Evolutionary conservation across 2,329 filamentous ascomycete genomes (phyloP).

Genomic region (Chaetomiaceae sp.): DNA sequence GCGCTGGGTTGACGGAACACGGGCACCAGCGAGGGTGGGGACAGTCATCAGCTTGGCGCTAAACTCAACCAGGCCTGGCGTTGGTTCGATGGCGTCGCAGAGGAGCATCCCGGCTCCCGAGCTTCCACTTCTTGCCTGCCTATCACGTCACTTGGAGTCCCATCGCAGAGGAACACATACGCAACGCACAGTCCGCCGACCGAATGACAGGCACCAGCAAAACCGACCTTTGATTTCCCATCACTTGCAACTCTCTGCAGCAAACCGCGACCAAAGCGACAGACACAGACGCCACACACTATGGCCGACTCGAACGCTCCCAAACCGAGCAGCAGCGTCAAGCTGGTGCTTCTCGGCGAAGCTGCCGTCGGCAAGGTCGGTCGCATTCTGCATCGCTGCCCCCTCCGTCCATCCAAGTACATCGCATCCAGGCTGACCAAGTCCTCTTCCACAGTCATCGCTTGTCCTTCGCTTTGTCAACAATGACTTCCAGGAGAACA

Average conservation of each 20-base stretch:
- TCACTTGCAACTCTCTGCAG: not conserved
- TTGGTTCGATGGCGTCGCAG: slow-evolving; percentile 14
- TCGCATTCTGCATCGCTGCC: slow-evolving; percentile 21
- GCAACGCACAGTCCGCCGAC: not conserved
- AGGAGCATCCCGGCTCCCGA: slow-evolving; percentile 15
- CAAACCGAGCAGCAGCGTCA: slow-evolving; percentile 99
- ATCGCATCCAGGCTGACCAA: slow-evolving; percentile 18
- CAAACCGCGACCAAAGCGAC: not conserved
- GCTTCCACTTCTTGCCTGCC: slow-evolving; percentile 16
- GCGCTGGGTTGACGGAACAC: no score
- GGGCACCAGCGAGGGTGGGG: no score
- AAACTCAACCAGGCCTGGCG: slow-evolving; percentile 7
- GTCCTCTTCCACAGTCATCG: slow-evolving; percentile 64
- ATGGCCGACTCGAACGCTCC: slow-evolving; percentile 75
- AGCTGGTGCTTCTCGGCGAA: slow-evolving; percentile 95
- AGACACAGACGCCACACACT: slow-evolving; percentile 11
- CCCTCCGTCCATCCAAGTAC: not conserved
- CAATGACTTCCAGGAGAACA: slow-evolving; percentile 99
- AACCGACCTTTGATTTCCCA: not conserved
- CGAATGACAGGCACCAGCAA: not conserved
- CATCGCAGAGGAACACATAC: slow-evolving; percentile 13
- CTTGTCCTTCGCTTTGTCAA: slow-evolving; percentile 98
- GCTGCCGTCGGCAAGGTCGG: slow-evolving; percentile 95
- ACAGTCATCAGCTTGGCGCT: slow-evolving; percentile 1
- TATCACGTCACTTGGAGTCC: slow-evolving; percentile 27